Evolutionary conservation across 768 basidiomycete species (phyloP), one percentile per base, ranked within the genome.

Genomic region (Phlebiopsis flavidoalba): DNA sequence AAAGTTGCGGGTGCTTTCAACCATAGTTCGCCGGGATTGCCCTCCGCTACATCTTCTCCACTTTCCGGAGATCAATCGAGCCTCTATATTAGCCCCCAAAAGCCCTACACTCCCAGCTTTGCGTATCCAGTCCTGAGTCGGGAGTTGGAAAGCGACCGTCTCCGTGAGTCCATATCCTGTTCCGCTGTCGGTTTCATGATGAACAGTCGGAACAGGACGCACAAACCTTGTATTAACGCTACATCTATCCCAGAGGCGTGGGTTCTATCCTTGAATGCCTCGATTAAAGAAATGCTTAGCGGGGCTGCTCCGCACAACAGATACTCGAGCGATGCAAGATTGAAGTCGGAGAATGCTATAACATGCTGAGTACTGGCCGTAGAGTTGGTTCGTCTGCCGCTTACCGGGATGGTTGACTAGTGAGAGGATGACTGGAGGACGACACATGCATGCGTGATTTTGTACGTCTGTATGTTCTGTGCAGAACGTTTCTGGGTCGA

Each of bases 221-320:
- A 11, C 12, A 43, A 37, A 85, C 86, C 87, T 72, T 89, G 87
- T 14, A 74, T 65, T 24, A 88, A 76, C 50, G 58, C 60, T 17
- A 79, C 65, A 7, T 73, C 66, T 6, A 74, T 72, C 46, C 81
- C 81, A 5, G 76, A 77, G 2, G 74, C 77, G 14, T 75, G 59
- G 17, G 80, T 66, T 50, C 75, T 74, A 14, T 64, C 59, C 40
- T 72, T 65, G 15, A 85, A 82, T 21, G 82, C 74, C n/a, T 77
- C 73, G 2, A 83, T 80, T 17, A 95, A 76, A 2, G 83, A 80
- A 0, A 80, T 77, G 0, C 88, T 86, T 2, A 95, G 74, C 0
- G 94, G 93, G 0, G 94, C 94, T 0, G 93, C 94, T 2, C 91
- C 93, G 5, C 84, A 89, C 62, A 84, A 78, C 35, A 94, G 64